These are phyloP conservation scores for Halenospora varia DNA, from an alignment of 495 filamentous ascomycete genomes.

Conservation along the genomic window DNA sequence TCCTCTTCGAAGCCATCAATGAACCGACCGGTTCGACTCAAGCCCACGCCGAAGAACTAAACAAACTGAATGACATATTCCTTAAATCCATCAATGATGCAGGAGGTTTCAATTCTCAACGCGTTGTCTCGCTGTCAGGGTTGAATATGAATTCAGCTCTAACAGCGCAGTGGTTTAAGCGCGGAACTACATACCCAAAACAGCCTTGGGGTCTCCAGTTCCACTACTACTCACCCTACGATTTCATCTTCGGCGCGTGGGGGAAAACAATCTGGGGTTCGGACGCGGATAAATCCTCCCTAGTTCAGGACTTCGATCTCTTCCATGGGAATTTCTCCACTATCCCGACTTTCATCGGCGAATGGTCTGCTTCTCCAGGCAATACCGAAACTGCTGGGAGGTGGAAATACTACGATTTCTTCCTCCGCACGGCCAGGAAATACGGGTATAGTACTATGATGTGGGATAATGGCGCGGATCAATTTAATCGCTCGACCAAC, in stretches of 20 bases:
- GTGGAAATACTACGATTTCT: constrained; percentile 55
- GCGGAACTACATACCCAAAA: constrained; percentile 44
- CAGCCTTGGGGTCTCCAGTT: constrained; percentile 58
- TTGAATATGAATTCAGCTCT: constrained; percentile 46
- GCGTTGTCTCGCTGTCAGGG: constrained; percentile 55
- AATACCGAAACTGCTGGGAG: constrained; percentile 50
- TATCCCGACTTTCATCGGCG: constrained; percentile 54
- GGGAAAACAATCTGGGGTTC: constrained; percentile 60
- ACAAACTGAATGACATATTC: constrained; percentile 55
- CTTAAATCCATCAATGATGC: constrained; percentile 49
- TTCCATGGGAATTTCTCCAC: constrained; percentile 50
- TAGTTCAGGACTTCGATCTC: constrained; percentile 46
- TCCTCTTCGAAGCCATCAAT: constrained; percentile 61
- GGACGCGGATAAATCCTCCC: constrained; percentile 43
- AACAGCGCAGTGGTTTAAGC: constrained; percentile 50
- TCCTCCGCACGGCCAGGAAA: constrained; percentile 42
- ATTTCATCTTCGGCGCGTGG: constrained; percentile 28
- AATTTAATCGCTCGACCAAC: constrained; percentile 39
- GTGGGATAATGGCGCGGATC: constrained; percentile 56
- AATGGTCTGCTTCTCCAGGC: constrained; percentile 47
- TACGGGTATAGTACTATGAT: constrained; percentile 45
- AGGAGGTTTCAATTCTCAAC: constrained; percentile 51
- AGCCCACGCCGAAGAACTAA: constrained; percentile 46
- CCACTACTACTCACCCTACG: constrained; percentile 58
- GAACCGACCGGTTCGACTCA: constrained; percentile 50